Percentiles rank a stretch among this genome's conserved stretches.
phyloP scores from a whole-genome alignment of 805 yeast species.

The Suhomyces sp. region DNA sequence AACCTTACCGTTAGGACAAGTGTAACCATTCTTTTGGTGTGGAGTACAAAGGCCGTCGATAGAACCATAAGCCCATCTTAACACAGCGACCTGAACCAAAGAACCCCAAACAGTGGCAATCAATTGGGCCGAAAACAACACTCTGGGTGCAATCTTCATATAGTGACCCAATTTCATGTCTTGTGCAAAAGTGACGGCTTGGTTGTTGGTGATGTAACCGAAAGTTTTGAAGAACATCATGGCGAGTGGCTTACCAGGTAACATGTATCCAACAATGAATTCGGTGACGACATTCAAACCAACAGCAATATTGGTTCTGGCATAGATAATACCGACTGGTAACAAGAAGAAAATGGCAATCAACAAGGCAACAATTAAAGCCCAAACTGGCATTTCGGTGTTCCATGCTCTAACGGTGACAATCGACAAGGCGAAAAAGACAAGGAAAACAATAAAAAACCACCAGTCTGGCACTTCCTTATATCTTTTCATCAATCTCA shows the following conservation, averaged over 20 bases:
- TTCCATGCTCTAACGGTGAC: conserved; percentile 38
- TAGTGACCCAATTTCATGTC: conserved; percentile 46
- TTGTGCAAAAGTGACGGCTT: conserved; percentile 49
- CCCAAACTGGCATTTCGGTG: conserved; percentile 45
- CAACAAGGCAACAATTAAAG: conserved; percentile 35
- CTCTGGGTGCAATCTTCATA: conserved; percentile 41
- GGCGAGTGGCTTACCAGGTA: conserved; percentile 48
- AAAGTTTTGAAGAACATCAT: conserved; percentile 48
- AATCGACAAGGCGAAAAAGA: conserved; percentile 34
- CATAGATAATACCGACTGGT: conserved; percentile 39
- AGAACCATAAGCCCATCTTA: conserved; percentile 41
- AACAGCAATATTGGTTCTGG: conserved; percentile 36
- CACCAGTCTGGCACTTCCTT: conserved; percentile 46
- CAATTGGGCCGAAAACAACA: conserved; percentile 42
- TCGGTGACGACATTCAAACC: conserved; percentile 44
- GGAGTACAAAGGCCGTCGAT: conserved; percentile 33
- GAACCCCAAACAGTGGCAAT: conserved; percentile 43
- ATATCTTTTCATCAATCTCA: conserved; percentile 51
- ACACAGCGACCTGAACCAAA: conserved; percentile 39
- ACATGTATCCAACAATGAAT: conserved; percentile 42
- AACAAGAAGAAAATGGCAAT: conserved; percentile 39
- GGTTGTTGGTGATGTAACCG: conserved; percentile 47
- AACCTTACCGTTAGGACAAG: conserved; percentile 42
- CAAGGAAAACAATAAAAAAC: conserved; percentile 25
- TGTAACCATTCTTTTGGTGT: conserved; percentile 27